Conservation (phyloP, 108 stramenopile species). For the Nitzschia sp. region DNA sequence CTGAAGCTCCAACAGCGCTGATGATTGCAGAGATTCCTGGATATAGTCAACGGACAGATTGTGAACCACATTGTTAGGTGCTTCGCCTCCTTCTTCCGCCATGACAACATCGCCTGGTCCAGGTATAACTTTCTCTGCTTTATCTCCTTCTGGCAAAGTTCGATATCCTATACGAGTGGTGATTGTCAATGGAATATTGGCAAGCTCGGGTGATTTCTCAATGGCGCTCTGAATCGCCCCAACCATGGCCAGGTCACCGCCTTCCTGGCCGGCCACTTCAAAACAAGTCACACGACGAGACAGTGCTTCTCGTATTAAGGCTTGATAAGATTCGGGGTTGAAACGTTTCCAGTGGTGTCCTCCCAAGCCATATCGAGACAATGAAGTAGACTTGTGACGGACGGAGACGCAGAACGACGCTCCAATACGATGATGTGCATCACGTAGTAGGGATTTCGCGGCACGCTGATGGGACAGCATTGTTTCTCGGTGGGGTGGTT, state of each 20-base stretch:
- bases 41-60: slow-evolving; percentile 56
- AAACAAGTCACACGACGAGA: slow-evolving; percentile 26
- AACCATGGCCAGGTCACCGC: slow-evolving; percentile 48
- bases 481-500: too few species aligned
- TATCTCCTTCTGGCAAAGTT: slow-evolving; percentile 18
- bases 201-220: slow-evolving; percentile 26
- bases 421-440: too few species aligned
- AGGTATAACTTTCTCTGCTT: not conserved
- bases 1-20: slow-evolving; percentile 52
- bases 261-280: slow-evolving; percentile 59
- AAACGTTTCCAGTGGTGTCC: slow-evolving; percentile 48
- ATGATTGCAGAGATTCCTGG: slow-evolving; percentile 43
- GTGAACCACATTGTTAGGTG: slow-evolving; percentile 32
- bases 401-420: too few species aligned
- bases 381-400: not conserved
- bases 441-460: too few species aligned
- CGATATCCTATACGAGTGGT: slow-evolving; percentile 75
- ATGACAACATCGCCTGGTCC: slow-evolving; percentile 26
- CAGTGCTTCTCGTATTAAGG: slow-evolving; percentile 39
- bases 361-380: slow-evolving; percentile 41
- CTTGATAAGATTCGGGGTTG: slow-evolving; percentile 33
- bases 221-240: slow-evolving; percentile 34
- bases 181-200: slow-evolving; percentile 32
- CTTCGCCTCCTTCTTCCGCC: not conserved
- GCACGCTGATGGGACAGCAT: too few species aligned